Conservation (phyloP, 1,284 basidiomycete genomes). For the Somion occarium region DNA sequence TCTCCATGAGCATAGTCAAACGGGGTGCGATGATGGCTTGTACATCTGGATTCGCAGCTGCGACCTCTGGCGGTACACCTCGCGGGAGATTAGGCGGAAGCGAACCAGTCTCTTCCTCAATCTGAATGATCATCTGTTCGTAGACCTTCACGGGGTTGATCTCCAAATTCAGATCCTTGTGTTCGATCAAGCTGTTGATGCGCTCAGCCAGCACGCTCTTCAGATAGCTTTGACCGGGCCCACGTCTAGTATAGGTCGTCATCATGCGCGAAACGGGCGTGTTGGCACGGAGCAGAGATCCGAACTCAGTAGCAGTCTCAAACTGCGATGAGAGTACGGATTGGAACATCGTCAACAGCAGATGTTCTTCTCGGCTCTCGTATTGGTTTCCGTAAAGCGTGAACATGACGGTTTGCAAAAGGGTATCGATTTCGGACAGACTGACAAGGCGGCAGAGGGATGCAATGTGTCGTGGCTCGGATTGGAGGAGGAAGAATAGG, state of each 20-base stretch:
- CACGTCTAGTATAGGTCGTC: constrained; percentile 98
- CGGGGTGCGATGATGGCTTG: constrained; percentile 96
- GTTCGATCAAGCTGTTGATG: constrained; percentile 97
- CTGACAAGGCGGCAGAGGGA: constrained; percentile 96
- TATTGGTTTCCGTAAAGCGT: constrained; percentile 99
- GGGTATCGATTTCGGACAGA: constrained; percentile 94
- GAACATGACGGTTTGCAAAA: constrained; percentile 99
- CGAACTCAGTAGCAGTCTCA: constrained; percentile 97
- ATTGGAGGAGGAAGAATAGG: constrained; percentile 97
- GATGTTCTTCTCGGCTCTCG: constrained; percentile 96
- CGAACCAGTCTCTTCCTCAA: constrained; percentile 92
- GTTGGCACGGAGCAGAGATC: constrained; percentile 94
- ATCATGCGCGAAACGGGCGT: constrained; percentile 99
- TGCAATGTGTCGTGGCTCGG: constrained; percentile 95
- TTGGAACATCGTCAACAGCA: constrained; percentile 98
- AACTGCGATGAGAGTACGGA: constrained; percentile 98
- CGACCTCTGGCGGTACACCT: constrained; percentile 91
- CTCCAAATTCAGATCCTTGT: constrained; percentile 97
- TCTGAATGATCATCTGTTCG: constrained; percentile 98
- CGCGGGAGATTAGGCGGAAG: constrained; percentile 88
- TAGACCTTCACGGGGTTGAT: constrained; percentile 99
- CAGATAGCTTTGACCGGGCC: constrained; percentile 96
- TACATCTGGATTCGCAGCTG: constrained; percentile 89
- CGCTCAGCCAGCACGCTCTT: constrained; percentile 95
- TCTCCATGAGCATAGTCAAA: constrained; percentile 98